Evolutionary conservation across 2,329 filamentous ascomycete genomes (phyloP).

Genomic region (Zalaria sp.): DNA sequence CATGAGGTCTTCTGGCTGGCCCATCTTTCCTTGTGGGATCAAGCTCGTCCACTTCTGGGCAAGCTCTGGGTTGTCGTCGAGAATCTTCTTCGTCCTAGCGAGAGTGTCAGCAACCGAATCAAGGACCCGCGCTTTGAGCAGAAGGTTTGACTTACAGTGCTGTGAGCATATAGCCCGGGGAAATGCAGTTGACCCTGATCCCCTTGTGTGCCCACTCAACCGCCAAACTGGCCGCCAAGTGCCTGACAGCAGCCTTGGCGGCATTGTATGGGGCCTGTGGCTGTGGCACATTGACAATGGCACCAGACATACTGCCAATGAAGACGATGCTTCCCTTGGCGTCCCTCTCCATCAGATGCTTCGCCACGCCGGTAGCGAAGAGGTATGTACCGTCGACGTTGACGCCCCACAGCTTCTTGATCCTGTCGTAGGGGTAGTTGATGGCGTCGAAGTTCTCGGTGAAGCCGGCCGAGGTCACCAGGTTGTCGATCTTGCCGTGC

Average conservation of each 20-base stretch:
- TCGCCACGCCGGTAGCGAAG: conserved; percentile 71
- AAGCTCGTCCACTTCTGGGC: conserved; percentile 82
- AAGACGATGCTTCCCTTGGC: conserved; percentile 76
- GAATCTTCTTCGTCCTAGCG: conserved; percentile 74
- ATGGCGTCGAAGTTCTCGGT: conserved; percentile 91
- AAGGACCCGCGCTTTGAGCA: background rate
- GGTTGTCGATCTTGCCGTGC: conserved; percentile 75
- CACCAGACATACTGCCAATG: conserved; percentile 88
- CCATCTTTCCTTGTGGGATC: conserved; percentile 91
- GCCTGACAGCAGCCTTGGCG: conserved; percentile 80
- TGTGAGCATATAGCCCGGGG: conserved; percentile 90
- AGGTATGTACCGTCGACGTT: conserved; percentile 90
- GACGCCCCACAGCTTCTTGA: conserved; percentile 87
- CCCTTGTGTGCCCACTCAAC: conserved; percentile 85
- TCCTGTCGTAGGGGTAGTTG: conserved; percentile 77
- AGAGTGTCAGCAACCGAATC: conserved; percentile 5
- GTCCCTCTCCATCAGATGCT: conserved; percentile 75
- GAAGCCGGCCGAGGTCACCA: conserved; percentile 94
- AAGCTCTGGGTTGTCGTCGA: conserved; percentile 83
- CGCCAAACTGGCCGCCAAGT: conserved; percentile 73
- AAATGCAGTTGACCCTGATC: conserved; percentile 91
- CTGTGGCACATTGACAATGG: conserved; percentile 90
- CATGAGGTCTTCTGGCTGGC: conserved; percentile 77
- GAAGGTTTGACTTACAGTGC: conserved; percentile 51
- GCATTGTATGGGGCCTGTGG: conserved; percentile 89